Evolutionary conservation across 257 asterid genomes (phyloP).

Genomic region (Phtheirospermum japonicum): DNA sequence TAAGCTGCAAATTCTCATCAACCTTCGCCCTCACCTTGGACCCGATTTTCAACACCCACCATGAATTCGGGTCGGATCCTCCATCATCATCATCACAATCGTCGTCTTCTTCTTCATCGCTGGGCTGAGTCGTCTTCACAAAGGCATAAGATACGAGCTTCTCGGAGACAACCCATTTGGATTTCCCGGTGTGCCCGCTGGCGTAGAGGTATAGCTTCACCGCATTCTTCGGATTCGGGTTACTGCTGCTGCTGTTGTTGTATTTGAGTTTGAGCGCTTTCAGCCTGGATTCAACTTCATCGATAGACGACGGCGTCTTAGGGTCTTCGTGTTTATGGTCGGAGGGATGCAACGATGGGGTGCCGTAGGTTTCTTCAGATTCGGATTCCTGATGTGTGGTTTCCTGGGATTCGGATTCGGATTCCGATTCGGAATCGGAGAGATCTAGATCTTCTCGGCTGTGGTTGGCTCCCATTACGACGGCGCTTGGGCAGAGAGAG

Average conservation of each 20-base stretch:
- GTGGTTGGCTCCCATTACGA: slow-evolving; percentile 77
- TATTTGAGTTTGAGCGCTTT: slow-evolving; percentile 84
- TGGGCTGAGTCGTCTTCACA: slow-evolving; percentile 36
- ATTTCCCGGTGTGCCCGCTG: slow-evolving; percentile 51
- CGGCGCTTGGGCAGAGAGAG: slow-evolving; percentile 19
- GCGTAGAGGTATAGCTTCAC: slow-evolving; percentile 64
- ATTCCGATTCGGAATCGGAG: slow-evolving; percentile 53
- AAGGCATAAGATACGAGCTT: slow-evolving; percentile 52
- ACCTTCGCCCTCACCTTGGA: slow-evolving; percentile 57
- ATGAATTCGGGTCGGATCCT: slow-evolving; percentile 35
- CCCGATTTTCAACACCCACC: slow-evolving; percentile 77
- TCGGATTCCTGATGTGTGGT: slow-evolving; percentile 35
- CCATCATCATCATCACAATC: slow-evolving; percentile 45
- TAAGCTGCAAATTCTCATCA: slow-evolving; percentile 64
- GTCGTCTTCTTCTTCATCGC: slow-evolving; percentile 43
- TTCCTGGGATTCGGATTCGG: slow-evolving; percentile 59
- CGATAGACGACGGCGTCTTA: slow-evolving; percentile 65
- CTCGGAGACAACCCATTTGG: slow-evolving; percentile 73
- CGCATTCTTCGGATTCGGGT: slow-evolving; percentile 44
- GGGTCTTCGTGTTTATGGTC: slow-evolving; percentile 34
- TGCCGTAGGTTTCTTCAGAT: slow-evolving; percentile 46
- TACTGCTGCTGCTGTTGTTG: slow-evolving; percentile 20
- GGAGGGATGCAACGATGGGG: slow-evolving; percentile 60
- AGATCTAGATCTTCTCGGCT: slow-evolving; percentile 73
- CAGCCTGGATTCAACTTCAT: slow-evolving; percentile 74